phyloP scores from a whole-genome alignment of 2,329 filamentous ascomycete genomes.

The Furcasterigmium sp. region DNA sequence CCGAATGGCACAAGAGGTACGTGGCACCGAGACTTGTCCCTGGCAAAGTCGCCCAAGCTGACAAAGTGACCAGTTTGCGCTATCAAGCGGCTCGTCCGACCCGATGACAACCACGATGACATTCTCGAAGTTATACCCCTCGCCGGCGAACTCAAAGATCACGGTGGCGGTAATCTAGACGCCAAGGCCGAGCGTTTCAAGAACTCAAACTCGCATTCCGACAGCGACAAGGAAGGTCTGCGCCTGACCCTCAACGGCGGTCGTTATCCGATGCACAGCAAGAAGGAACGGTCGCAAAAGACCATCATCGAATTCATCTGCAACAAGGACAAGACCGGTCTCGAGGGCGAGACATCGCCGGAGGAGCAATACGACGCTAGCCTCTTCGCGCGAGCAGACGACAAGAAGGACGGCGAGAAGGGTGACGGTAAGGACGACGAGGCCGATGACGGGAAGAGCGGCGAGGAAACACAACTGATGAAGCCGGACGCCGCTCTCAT shows the following conservation, averaged over 20 bases:
- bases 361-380: conserved; percentile 45
- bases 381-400: conserved; percentile 12
- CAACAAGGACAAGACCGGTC: conserved; percentile 64
- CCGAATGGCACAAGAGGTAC: conserved; percentile 63
- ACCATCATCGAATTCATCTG: conserved; percentile 85
- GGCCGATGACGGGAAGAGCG: conserved; percentile 29
- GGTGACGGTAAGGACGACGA: conserved; percentile 27
- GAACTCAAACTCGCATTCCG: conserved; percentile 55
- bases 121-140: conserved; percentile 63
- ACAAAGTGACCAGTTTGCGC: conserved; percentile 58
- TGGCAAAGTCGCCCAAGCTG: not conserved
- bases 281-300: conserved; percentile 55
- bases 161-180: conserved; percentile 56
- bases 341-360: conserved; percentile 62
- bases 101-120: conserved; percentile 38
- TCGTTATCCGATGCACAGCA: conserved; percentile 47
- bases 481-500: conserved; percentile 60
- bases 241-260: conserved; percentile 63
- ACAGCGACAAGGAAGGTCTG: conserved; percentile 66
- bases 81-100: conserved; percentile 54
- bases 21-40: not conserved
- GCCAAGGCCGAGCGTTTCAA: conserved; percentile 62
- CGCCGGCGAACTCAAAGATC: conserved; percentile 61
- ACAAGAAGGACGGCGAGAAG: conserved; percentile 26
- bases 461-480: conserved; percentile 44